phyloP scores from a whole-genome alignment of 2,329 filamentous ascomycete genomes.

The Diaporthe vexans region DNA sequence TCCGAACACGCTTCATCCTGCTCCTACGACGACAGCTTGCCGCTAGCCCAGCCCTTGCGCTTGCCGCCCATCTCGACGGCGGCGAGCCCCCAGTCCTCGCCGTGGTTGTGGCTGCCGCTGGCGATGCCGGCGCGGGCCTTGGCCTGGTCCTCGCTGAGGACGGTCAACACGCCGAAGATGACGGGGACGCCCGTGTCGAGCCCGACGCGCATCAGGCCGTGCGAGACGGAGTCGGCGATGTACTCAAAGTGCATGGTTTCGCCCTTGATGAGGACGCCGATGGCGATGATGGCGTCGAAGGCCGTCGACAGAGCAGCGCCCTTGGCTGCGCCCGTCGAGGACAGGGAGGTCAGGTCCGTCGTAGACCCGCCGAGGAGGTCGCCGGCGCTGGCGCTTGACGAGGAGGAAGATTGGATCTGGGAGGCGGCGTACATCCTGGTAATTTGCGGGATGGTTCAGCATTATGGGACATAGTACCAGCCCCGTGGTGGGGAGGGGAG shows the following conservation, averaged over 20 bases:
- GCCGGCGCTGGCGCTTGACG: constrained; percentile 71
- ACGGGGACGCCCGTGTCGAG: constrained; percentile 91
- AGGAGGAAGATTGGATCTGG: constrained; percentile 82
- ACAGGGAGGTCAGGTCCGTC: constrained; percentile 73
- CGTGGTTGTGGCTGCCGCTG: constrained; percentile 86
- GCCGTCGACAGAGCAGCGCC: constrained; percentile 65
- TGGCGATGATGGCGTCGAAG: constrained; percentile 95
- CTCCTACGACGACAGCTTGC: constrained; percentile 66
- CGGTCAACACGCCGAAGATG: constrained; percentile 91
- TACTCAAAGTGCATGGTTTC: constrained; percentile 99
- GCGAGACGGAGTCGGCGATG: constrained; percentile 90
- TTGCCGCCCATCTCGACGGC: constrained; percentile 95
- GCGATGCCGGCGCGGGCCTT: constrained; percentile 83
- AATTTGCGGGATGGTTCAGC: neutral
- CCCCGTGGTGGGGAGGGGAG: neutral
- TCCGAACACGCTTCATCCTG: neutral
- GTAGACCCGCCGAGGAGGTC: constrained; percentile 81
- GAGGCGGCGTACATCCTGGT: constrained; percentile 80
- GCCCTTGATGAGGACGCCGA: constrained; percentile 97
- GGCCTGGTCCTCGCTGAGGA: constrained; percentile 90
- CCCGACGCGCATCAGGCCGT: constrained; percentile 95
- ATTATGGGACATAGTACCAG: constrained; percentile 35
- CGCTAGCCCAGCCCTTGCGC: constrained; percentile 85
- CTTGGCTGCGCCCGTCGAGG: constrained; percentile 39
- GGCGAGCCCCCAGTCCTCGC: constrained; percentile 94